Percentiles rank a stretch among this genome's conserved stretches.
Conservation (phyloP, 768 basidiomycete genomes). For the Mycena rebaudengoi region DNA sequence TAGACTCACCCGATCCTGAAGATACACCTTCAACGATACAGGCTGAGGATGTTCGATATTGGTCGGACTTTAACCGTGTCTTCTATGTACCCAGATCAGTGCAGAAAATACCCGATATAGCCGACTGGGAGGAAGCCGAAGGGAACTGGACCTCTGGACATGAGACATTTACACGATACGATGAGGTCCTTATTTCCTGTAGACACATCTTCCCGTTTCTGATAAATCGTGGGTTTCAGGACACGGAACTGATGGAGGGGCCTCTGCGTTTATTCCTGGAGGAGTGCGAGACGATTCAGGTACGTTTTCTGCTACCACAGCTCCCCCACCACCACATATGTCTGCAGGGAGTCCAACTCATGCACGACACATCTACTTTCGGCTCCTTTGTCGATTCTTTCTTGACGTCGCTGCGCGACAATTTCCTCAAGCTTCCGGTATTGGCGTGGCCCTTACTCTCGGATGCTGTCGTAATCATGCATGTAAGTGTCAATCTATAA, state of each 20-base stretch:
- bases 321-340: not conserved
- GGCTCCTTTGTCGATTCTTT: constrained; percentile 72
- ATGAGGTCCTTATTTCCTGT: constrained; percentile 52
- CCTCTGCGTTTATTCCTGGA: constrained; percentile 74
- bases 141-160: constrained; percentile 66
- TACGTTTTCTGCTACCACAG: constrained; percentile 31
- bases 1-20: constrained; percentile 25
- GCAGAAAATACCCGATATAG: constrained; percentile 67
- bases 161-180: constrained; percentile 59
- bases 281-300: constrained; percentile 81
- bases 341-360: constrained; percentile 72
- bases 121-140: constrained; percentile 61
- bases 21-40: constrained; percentile 13
- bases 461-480: constrained; percentile 40
- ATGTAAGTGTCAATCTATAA: constrained; percentile 47
- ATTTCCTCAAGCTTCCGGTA: constrained; percentile 68
- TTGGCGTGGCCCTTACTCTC: constrained; percentile 69
- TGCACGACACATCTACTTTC: constrained; percentile 68
- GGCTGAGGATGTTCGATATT: constrained; percentile 56
- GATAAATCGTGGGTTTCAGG: constrained; percentile 45
- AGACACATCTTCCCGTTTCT: not conserved
- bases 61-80: constrained; percentile 75
- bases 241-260: constrained; percentile 72
- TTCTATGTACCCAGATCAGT: constrained; percentile 72
- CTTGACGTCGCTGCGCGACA: constrained; percentile 70